These are phyloP conservation scores for Halteria grandinella DNA, from an alignment of 73 alveolate species.

Conservation along the genomic window DNA sequence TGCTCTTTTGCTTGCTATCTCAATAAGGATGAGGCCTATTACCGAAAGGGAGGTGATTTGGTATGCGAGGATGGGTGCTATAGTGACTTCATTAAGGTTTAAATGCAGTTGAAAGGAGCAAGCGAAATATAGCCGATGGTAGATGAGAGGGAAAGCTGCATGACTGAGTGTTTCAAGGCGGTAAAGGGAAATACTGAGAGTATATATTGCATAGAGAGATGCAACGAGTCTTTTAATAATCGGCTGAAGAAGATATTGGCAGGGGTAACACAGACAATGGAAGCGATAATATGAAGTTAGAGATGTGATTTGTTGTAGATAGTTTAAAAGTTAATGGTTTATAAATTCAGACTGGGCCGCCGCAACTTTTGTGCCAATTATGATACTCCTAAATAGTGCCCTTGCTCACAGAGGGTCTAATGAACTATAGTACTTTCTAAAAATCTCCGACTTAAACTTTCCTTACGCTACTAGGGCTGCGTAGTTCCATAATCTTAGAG, in stretches of 20 bases:
- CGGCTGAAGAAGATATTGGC: background rate
- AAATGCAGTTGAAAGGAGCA: background rate
- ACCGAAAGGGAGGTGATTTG: background rate
- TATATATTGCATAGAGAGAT: slow-evolving; percentile 9
- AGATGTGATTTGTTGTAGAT: background rate
- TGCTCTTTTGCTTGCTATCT: slow-evolving; percentile 32
- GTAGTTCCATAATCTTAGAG: slow-evolving; percentile 17
- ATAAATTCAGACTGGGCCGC: background rate
- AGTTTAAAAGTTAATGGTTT: background rate
- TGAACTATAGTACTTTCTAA: slow-evolving; percentile 24
- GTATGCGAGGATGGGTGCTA: slow-evolving; percentile 35
- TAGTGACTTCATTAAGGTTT: background rate
- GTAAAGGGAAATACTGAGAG: slow-evolving; percentile 31
- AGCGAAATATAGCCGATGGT: background rate
- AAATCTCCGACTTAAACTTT: slow-evolving; percentile 48
- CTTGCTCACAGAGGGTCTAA: slow-evolving; percentile 56
- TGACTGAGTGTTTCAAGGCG: slow-evolving; percentile 36
- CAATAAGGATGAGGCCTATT: background rate
- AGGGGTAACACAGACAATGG: background rate
- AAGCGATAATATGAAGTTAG: slow-evolving; percentile 1
- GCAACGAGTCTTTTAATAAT: slow-evolving; percentile 12
- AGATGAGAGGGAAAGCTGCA: slow-evolving; percentile 24
- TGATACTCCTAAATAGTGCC: slow-evolving; percentile 34
- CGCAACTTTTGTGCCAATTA: slow-evolving; percentile 47
- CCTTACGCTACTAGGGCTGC: slow-evolving; percentile 25